Base-by-base conservation (phyloP, 2,329 filamentous ascomycete genomes). In the Cladosporium oxysporum region DNA sequence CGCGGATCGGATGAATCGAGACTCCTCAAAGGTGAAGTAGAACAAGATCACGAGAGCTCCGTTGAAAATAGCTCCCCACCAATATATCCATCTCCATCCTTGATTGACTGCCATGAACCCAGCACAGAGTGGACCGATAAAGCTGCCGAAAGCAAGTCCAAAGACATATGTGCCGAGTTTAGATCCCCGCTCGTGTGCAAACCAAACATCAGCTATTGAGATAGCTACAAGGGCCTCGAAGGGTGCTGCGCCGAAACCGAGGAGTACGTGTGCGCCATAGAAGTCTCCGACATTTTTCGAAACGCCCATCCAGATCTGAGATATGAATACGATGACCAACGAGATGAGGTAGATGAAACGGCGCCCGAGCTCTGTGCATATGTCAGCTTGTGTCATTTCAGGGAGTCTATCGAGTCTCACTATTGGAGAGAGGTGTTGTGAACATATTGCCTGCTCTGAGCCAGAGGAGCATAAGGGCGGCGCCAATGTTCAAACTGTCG, bases 191-290 rank as follows among this genome's bases (percentile, higher is more conserved):
- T 82, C 75, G 68, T 82, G 80, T n/a, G 81, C 78, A 63, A 81
- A 82, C 70, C 77, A 82, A n/a, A 82, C 67, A 66, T 82, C 80
- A 1, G 75, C 78, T 37, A 82, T 77, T 0, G 82, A 84, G 70
- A 81, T 83, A 71, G 84, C 83, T 6, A 86, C 82, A 5, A 86
- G 73, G 1, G 83, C 79, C 69, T 85, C 84, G 66, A 60, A 60
- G 29, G 58, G 58, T 21, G 58, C 53, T 4, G 65, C 66, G 21
- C 67, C 68, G 7, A 68, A 52, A 2, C 68, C 68, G 47, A 64
- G 35, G 1, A 69, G 58, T 2, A 69, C 52, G 16, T 68, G 33
- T 5, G 65, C 62, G 23, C 58, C 66, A 29, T 67, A 64, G 23
- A 59, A 69, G 10, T 68, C 66, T 29, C 66, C 68, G 14, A 66